Conservation (phyloP, 257 asterid genomes). For the Ilex aquifolium region DNA sequence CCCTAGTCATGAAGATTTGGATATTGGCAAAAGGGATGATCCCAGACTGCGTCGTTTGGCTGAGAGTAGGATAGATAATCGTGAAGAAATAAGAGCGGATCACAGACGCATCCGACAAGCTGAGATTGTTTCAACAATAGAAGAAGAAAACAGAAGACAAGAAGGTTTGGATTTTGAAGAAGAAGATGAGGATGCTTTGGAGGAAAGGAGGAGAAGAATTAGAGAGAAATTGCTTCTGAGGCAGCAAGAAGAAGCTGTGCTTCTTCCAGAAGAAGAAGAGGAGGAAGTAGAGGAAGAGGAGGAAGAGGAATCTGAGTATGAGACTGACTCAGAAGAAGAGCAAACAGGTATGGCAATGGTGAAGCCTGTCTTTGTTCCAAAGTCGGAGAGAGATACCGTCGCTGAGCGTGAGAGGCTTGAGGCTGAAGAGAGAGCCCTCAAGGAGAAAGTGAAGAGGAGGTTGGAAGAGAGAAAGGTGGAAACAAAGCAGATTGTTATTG, state of each 20-base stretch:
- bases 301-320: constrained; percentile 68
- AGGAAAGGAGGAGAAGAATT: constrained; percentile 72
- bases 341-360: constrained; percentile 59
- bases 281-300: constrained; percentile 65
- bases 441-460: constrained; percentile 65
- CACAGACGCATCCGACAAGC: constrained; percentile 92
- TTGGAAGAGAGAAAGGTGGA: constrained; percentile 74
- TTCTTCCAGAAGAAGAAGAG: constrained; percentile 73
- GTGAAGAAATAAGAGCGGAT: constrained; percentile 82
- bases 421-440: constrained; percentile 79
- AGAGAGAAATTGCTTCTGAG: constrained; percentile 58
- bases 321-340: constrained; percentile 90
- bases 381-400: constrained; percentile 72
- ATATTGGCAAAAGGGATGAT: constrained; percentile 54
- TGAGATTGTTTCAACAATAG: constrained; percentile 81
- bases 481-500: constrained; percentile 71
- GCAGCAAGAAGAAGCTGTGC: constrained; percentile 68
- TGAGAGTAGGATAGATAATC: constrained; percentile 68
- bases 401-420: constrained; percentile 89
- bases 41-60: constrained; percentile 86
- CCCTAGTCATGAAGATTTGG: constrained; percentile 43
- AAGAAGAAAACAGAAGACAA: constrained; percentile 65
- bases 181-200: constrained; percentile 80
- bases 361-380: constrained; percentile 81
- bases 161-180: constrained; percentile 66